Percentiles rank a stretch among this genome's conserved stretches.
These are phyloP conservation scores for Pleurostoma richardsiae DNA, from an alignment of 2,329 filamentous ascomycete genomes.

Conservation along the genomic window DNA sequence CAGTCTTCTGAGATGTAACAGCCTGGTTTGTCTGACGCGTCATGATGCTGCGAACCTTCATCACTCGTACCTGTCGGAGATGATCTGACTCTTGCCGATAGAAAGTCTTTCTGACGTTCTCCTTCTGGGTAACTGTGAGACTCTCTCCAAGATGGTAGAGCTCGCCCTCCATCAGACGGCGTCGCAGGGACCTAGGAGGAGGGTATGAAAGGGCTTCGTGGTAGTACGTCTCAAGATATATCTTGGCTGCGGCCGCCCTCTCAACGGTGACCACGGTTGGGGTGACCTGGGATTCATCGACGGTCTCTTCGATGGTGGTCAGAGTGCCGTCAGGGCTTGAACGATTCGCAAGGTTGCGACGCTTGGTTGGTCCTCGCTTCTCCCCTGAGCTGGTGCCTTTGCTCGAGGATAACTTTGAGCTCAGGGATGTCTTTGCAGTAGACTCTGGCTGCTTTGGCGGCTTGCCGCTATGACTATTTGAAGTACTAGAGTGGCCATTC, in stretches of 20 bases:
- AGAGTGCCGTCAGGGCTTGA: slow-evolving; percentile 21
- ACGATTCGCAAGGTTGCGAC: slow-evolving; percentile 17
- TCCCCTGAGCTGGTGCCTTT: slow-evolving; percentile 18
- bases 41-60: slow-evolving; percentile 56
- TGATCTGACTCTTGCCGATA: slow-evolving; percentile 65
- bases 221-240: slow-evolving; percentile 82
- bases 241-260: slow-evolving; percentile 72
- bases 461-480: slow-evolving; percentile 12
- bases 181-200: slow-evolving; percentile 56
- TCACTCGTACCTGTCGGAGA: slow-evolving; percentile 64
- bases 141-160: slow-evolving; percentile 48
- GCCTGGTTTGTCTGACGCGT: not conserved
- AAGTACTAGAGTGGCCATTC: slow-evolving; percentile 14
- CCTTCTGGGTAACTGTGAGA: slow-evolving; percentile 50
- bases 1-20: not conserved
- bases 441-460: slow-evolving; percentile 16
- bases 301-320: slow-evolving; percentile 27
- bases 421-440: slow-evolving; percentile 30
- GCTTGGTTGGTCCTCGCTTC: slow-evolving; percentile 19
- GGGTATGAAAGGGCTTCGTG: slow-evolving; percentile 58
- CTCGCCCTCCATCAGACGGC: slow-evolving; percentile 56
- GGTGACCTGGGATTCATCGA: slow-evolving; percentile 12
- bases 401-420: slow-evolving; percentile 30
- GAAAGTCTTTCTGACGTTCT: slow-evolving; percentile 53
- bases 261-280: slow-evolving; percentile 62